Evolutionary conservation across 1,139 yeast species (phyloP), one percentile per base, ranked within the genome.

Genomic region (Suhomyces anneliseae): DNA sequence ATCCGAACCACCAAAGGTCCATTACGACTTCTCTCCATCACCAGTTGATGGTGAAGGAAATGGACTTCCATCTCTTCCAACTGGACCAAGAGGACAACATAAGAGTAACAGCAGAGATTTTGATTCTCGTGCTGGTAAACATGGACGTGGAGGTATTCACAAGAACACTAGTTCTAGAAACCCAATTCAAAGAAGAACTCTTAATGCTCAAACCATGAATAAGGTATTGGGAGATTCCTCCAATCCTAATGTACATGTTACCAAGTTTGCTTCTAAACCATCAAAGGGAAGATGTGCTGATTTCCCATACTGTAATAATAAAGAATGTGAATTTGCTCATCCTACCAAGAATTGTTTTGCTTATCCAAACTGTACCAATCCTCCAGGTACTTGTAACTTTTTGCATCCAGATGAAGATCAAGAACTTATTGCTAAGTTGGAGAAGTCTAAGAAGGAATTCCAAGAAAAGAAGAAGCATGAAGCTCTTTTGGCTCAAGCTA

Each of bases 391-490:
- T 0, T 90, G 97, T 67, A 84, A 82, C 54, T 88, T 71, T 59
- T 71, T 90, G 56, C 97, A 90, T 64, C 92, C 95, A 9, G 88
- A 87, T 51, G 89, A 89, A 68, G 97, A 89, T 65, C 85, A 79
- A 55, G 89, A 69, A 36, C 72, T 87, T 57, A 82, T 85, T 68
- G 82, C 80, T 37, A 87, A 83, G 63, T 72, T 83, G 50, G 88
- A 83, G 58, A 77, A 75, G 58, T 76, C 82, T 19, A 79, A 76
- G 60, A 76, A 76, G 56, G 82, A 79, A 57, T 78, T 64, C 58
- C 59, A 62, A 43, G 80, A 78, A 50, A 72, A 65, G 60, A 72
- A 66, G 60, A 71, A 66, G 44, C 51, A 52, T 45, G 54, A 53
- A 27, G 47, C 52, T 7, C 56, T 50, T 38, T 55, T 52, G 50